A percentile compares a stretch with the other conserved stretches of the same genome.
These are phyloP conservation scores for Thelephora aurantiotincta DNA, from an alignment of 768 basidiomycete species.

Conservation along the genomic window DNA sequence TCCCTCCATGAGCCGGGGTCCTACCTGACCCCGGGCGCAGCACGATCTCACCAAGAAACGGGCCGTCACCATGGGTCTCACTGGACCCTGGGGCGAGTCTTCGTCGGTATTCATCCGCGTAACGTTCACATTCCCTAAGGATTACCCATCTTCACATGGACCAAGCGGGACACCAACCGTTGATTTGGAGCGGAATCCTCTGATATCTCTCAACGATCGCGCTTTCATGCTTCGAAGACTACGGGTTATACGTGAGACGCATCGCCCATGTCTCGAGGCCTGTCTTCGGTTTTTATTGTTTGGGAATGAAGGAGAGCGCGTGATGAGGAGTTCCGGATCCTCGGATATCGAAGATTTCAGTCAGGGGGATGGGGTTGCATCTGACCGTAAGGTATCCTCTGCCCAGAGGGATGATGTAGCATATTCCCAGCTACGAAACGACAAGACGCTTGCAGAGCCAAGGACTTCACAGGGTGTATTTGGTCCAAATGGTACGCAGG, in stretches of 20 bases:
- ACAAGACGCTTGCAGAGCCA: conserved; percentile 74
- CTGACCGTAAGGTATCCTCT: conserved; percentile 3
- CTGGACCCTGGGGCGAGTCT: conserved; percentile 85
- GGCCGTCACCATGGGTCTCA: conserved; percentile 73
- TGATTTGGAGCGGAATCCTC: conserved; percentile 71
- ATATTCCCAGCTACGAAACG: conserved; percentile 39
- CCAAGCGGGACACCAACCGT: conserved; percentile 60
- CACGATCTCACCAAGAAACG: conserved; percentile 59
- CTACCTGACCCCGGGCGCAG: conserved; percentile 18
- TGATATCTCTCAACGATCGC: conserved; percentile 66
- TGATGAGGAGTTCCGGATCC: conserved; percentile 15
- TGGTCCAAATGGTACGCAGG: conserved; percentile 63
- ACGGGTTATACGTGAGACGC: conserved; percentile 50
- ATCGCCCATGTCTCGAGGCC: conserved; percentile 74
- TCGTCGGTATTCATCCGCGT: conserved; percentile 78
- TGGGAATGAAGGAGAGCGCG: conserved; percentile 37
- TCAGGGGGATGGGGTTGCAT: conserved; percentile 41
- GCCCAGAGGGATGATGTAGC: conserved; percentile 30
- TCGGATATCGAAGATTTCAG: conserved; percentile 42
- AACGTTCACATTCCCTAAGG: conserved; percentile 77
- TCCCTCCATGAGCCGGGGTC: not conserved
- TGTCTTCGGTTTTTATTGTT: conserved; percentile 77
- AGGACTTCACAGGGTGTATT: conserved; percentile 81
- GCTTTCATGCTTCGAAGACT: conserved; percentile 70
- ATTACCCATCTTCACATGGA: conserved; percentile 52